Evolutionary conservation across 2,329 filamentous ascomycete genomes (phyloP), one percentile per base, ranked within the genome.

Genomic region (Cladophialophora exuberans): DNA sequence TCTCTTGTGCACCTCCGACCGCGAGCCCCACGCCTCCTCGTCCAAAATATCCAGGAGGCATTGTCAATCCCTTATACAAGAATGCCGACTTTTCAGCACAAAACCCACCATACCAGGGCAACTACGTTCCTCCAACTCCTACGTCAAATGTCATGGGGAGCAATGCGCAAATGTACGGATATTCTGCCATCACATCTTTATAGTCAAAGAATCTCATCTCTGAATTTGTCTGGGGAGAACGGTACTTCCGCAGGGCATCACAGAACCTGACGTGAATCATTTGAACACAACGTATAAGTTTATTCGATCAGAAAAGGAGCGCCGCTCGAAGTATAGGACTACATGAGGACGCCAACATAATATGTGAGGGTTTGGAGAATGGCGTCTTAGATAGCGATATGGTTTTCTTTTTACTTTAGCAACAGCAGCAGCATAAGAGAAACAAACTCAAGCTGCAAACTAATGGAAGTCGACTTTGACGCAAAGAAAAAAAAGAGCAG

Each of bases 81-180:
- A 79, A 79, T 20, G 89, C 88, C 1, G 88, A 94, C 67, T 94
- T 94, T 69, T 86, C 79, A 20, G 77, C 87, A 63, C 86, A 88
- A 3, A 86, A 90, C 61, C 89, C 92, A 71, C 89, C 90, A 1
- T 95, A 94, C 66, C 86, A 90, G 67, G 84, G 85, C 46, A 86
- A 86, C 72, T 95, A 93, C 65, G 85, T 90, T 59, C 86, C 88
- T 30, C 88, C 89, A 1, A 66, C 57, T 10, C 33, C 60, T 17
- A n/a, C n/a, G n/a, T 50, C 52, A 50, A 54, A 56, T 39, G 44
- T 59, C 36, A 57, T 63, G 45, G 54, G 52, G 17, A 52, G 46
- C 39, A 57, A 42, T 15, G 48, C 52, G 18, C 55, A 57, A 18
- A 57, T 64, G 53, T 64, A 62, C 56, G 61, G 61, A 39, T 64